These are phyloP conservation scores for Flaveria floridana DNA, from an alignment of 140 eudicot genomes.

Conservation along the genomic window DNA sequence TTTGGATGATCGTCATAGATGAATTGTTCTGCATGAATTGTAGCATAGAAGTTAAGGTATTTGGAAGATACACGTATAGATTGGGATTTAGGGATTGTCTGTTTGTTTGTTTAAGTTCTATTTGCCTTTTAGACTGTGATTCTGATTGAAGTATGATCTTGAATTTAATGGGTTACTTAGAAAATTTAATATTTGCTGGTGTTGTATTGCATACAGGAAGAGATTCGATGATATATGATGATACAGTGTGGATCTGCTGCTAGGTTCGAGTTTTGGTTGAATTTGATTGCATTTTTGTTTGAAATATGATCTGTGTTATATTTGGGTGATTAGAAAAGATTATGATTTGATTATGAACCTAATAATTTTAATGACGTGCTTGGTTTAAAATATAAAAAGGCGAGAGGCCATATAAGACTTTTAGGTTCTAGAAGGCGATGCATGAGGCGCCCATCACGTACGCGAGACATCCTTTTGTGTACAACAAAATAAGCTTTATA, in stretches of 20 bases:
- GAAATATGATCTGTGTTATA: not conserved
- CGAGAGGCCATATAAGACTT: no score
- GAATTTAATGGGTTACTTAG: not conserved
- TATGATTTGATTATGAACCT: not conserved
- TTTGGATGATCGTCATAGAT: not conserved
- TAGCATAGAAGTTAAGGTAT: not conserved
- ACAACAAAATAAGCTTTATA: no score
- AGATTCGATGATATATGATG: not conserved
- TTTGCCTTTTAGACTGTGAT: not conserved
- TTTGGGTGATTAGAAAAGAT: not conserved
- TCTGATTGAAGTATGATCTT: conserved; percentile 4
- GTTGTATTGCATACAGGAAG: not conserved
- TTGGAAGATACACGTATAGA: not conserved
- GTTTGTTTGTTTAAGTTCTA: conserved; percentile 7
- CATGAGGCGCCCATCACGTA: no score
- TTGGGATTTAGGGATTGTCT: not conserved
- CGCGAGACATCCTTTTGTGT: no score
- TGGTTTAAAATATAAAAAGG: no score
- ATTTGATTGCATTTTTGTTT: not conserved
- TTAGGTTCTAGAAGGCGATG: no score
- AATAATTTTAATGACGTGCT: not conserved
- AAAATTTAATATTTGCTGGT: not conserved
- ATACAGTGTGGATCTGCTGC: not conserved
- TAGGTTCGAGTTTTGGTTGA: not conserved
- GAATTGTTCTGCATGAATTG: not conserved